Conservation (phyloP, 352 stramenopile genomes). For the Thalassiosira hispida region DNA sequence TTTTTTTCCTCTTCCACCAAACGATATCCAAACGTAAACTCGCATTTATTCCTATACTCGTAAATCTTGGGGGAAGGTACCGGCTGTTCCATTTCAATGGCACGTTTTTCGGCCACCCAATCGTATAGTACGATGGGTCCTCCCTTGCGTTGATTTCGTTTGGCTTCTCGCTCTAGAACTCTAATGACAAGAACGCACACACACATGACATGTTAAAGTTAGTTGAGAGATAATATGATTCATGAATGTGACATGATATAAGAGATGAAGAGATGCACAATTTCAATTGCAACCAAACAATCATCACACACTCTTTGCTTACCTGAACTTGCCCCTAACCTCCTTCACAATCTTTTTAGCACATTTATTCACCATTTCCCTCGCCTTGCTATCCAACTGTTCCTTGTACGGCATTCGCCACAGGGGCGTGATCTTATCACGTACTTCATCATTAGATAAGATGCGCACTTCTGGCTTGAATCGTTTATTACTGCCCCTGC, state of each 20-base stretch:
- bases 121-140: conserved; percentile 49
- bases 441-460: conserved; percentile 62
- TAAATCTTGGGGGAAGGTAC: conserved; percentile 87
- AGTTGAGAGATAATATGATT: not conserved
- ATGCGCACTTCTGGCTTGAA: conserved; percentile 4
- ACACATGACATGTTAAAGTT: not conserved
- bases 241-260: not conserved
- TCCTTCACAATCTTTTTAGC: conserved; percentile 71
- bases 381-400: conserved; percentile 65
- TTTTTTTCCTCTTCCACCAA: conserved; percentile 11
- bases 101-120: conserved; percentile 62
- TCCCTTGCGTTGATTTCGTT: conserved; percentile 37
- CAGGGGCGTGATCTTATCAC: conserved; percentile 65
- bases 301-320: conserved; percentile 6
- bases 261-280: not conserved
- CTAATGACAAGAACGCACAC: conserved; percentile 3
- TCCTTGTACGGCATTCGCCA: conserved; percentile 61
- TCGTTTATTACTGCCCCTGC: conserved; percentile 22
- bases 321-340: conserved; percentile 71
- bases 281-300: not conserved
- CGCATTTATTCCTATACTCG: conserved; percentile 97
- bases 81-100: conserved; percentile 87
- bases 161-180: conserved; percentile 58
- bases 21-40: conserved; percentile 93
- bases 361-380: conserved; percentile 73